These are phyloP conservation scores for Arachis stenosperma DNA, from an alignment of 306 rosid genomes.

Conservation along the genomic window DNA sequence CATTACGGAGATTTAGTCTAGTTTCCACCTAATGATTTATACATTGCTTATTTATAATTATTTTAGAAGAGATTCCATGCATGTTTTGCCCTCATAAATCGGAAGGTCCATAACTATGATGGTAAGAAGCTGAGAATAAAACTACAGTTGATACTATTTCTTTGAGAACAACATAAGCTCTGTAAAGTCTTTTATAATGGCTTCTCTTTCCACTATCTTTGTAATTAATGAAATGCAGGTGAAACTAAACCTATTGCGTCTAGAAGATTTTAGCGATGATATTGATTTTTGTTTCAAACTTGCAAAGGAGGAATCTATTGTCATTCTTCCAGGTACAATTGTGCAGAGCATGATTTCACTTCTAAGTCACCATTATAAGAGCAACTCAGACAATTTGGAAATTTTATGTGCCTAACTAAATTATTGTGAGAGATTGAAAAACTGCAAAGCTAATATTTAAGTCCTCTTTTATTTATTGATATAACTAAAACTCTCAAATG, in stretches of 20 bases:
- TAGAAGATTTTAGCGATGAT: constrained; percentile 77
- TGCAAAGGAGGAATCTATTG: constrained; percentile 91
- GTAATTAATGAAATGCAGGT: constrained; percentile 49
- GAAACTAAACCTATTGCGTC: constrained; percentile 53
- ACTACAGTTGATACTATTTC: not conserved
- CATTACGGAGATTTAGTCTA: no score
- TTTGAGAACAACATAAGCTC: constrained; percentile 2
- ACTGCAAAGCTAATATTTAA: no score
- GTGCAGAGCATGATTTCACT: not conserved
- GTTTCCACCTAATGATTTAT: no score
- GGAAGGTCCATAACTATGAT: constrained; percentile 88
- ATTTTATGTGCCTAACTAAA: no score
- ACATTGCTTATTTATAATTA: no score
- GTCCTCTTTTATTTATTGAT: no score
- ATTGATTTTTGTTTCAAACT: constrained; percentile 97
- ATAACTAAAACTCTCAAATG: no score
- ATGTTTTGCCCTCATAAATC: constrained; percentile 73
- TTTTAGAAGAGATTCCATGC: constrained; percentile 59
- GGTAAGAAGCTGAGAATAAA: constrained; percentile 62
- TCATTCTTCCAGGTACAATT: constrained; percentile 89
- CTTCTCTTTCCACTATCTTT: constrained; percentile 2
- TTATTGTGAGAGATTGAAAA: no score
- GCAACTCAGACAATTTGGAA: not conserved
- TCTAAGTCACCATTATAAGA: not conserved
- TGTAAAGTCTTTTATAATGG: no score